Conservation (phyloP, 257 asterid genomes). For the Nyctanthes arbortristis region DNA sequence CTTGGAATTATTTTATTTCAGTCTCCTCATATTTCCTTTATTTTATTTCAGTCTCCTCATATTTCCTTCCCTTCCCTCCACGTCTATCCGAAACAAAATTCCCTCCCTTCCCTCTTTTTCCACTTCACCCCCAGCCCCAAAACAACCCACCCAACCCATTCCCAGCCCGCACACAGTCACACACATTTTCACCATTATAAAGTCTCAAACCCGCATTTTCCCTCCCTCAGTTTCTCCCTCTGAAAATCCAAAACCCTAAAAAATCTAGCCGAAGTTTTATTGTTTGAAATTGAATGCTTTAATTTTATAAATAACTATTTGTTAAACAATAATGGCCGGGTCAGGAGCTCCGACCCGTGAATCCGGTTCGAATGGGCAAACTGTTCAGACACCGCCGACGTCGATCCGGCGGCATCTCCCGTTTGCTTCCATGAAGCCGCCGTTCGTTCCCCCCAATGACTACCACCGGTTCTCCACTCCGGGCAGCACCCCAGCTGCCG, state of each 20-base stretch:
- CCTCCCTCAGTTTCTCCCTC: slow-evolving; percentile 27
- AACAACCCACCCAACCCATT: neutral
- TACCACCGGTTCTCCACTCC: slow-evolving; percentile 77
- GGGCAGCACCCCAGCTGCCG: slow-evolving; percentile 41
- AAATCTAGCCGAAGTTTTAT: neutral
- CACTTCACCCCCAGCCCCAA: slow-evolving; percentile 27
- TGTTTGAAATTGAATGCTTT: slow-evolving; percentile 13
- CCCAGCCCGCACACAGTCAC: slow-evolving; percentile 32
- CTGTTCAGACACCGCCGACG: slow-evolving; percentile 43
- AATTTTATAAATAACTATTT: neutral
- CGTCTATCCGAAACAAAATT: slow-evolving; percentile 87
- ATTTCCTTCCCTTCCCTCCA: slow-evolving; percentile 77
- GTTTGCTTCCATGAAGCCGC: slow-evolving; percentile 79
- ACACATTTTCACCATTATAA: slow-evolving; percentile 24
- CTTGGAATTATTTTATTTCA: slow-evolving; percentile 9
- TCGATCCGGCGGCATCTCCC: slow-evolving; percentile 75
- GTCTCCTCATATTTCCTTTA: slow-evolving; percentile 28
- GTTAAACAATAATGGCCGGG: slow-evolving; percentile 44
- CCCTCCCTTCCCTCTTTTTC: slow-evolving; percentile 92
- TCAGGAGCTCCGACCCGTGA: slow-evolving; percentile 49
- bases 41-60: slow-evolving; percentile 26
- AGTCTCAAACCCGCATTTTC: slow-evolving; percentile 29
- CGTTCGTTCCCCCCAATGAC: slow-evolving; percentile 62
- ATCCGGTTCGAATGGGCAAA: slow-evolving; percentile 49
- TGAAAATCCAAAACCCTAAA: slow-evolving; percentile 17